Evolutionary conservation across 2,329 filamentous ascomycete species (phyloP).

Genomic region (Neonectria coccinea): DNA sequence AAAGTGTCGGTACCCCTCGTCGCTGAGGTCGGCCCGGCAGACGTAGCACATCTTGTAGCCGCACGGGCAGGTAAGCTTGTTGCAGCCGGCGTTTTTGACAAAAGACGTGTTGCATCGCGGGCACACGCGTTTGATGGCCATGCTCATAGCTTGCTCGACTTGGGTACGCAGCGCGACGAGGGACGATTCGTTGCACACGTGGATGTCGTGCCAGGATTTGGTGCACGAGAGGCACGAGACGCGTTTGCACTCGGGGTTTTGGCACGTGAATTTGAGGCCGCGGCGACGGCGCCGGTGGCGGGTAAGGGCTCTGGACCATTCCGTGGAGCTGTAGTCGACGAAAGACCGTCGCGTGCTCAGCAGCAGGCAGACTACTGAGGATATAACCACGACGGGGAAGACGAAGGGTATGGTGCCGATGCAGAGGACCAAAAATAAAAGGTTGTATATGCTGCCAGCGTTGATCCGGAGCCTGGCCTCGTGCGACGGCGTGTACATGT

Average conservation of each 20-base stretch:
- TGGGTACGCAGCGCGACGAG: constrained; percentile 86
- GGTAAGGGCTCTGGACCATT: constrained; percentile 70
- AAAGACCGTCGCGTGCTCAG: constrained; percentile 58
- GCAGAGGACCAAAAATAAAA: constrained; percentile 64
- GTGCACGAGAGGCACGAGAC: constrained; percentile 84
- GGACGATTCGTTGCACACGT: constrained; percentile 88
- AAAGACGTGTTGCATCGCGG: constrained; percentile 92
- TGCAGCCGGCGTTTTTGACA: constrained; percentile 93
- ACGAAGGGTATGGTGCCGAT: constrained; percentile 68
- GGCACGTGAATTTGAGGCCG: constrained; percentile 83
- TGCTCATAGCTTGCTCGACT: constrained; percentile 92
- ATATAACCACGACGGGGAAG: constrained; percentile 62
- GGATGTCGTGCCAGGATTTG: constrained; percentile 87
- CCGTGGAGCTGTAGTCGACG: constrained; percentile 54
- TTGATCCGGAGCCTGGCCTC: constrained; percentile 69
- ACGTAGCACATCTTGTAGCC: constrained; percentile 99
- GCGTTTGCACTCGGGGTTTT: constrained; percentile 73
- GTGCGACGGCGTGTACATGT: constrained; percentile 71
- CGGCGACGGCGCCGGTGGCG: constrained; percentile 78
- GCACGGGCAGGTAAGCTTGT: constrained; percentile 95
- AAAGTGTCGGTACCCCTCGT: constrained; percentile 91
- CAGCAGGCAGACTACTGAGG: constrained; percentile 59
- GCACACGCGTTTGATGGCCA: constrained; percentile 94
- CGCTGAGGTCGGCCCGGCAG: constrained; percentile 80
- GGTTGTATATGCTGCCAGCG: constrained; percentile 60